Conservation (phyloP, 129 eudicot species). For the Silybum marianum region DNA sequence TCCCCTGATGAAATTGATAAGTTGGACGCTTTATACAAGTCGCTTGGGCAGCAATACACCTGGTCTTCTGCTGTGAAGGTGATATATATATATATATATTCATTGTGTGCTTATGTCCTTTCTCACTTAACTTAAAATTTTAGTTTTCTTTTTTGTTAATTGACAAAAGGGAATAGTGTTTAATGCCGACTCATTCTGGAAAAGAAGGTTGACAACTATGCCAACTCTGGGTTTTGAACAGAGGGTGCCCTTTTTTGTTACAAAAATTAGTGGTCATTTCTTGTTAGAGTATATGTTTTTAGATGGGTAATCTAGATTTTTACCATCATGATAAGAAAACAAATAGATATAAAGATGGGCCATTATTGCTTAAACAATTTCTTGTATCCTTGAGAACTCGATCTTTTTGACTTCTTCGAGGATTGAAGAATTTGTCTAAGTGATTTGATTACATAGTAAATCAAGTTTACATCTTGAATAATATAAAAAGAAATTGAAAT, state of each 20-base stretch:
- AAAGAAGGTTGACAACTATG: background rate
- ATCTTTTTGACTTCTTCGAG: background rate
- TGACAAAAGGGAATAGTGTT: background rate
- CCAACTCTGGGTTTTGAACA: background rate
- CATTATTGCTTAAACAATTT: background rate
- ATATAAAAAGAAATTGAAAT: background rate
- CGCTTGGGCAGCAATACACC: constrained; percentile 77
- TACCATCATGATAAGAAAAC: background rate
- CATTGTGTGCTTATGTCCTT: background rate
- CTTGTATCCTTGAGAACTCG: background rate
- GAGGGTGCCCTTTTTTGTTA: background rate
- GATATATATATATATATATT: background rate
- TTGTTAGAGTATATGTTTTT: background rate
- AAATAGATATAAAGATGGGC: background rate
- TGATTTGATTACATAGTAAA: background rate
- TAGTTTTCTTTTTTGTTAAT: background rate
- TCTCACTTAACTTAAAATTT: background rate
- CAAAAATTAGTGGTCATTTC: background rate
- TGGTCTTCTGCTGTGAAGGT: constrained; percentile 99
- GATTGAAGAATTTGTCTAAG: background rate
- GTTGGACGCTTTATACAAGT: constrained; percentile 70
- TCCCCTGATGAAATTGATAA: constrained; percentile 68
- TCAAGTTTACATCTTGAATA: background rate
- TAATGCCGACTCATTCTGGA: background rate
- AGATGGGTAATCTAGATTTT: background rate